A percentile compares a stretch with the other conserved stretches of the same genome.
Conservation (phyloP, 176 grass and related monocot species). For the Lolium perenne region DNA sequence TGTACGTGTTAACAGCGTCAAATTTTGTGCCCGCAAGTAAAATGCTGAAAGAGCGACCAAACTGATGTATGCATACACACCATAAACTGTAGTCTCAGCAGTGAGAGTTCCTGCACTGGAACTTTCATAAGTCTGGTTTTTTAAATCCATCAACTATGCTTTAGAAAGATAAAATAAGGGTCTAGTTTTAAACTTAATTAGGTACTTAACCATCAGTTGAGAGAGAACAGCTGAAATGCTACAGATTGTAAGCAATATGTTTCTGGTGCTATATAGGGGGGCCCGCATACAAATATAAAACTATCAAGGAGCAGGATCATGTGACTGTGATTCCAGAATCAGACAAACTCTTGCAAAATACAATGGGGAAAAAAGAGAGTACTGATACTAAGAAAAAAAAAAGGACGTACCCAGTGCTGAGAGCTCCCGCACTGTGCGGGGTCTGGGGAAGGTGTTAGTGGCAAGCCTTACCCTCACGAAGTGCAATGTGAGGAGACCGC, state of each 20-base stretch:
- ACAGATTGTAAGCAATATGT: not conserved
- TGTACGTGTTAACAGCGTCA: no score
- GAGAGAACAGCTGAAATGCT: not conserved
- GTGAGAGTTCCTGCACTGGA: not conserved
- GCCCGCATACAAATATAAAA: not conserved
- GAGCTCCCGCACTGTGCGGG: no score
- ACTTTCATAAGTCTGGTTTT: slow-evolving; percentile 11
- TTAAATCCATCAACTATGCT: not conserved
- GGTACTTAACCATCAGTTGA: not conserved
- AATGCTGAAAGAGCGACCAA: slow-evolving; percentile 23
- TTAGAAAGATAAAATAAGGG: not conserved
- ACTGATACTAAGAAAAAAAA: not conserved
- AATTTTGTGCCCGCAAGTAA: slow-evolving; percentile 16
- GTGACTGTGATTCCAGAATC: not conserved
- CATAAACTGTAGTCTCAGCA: slow-evolving; percentile 38
- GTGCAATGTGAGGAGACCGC: no score
- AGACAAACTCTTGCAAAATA: not conserved
- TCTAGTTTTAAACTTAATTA: not conserved
- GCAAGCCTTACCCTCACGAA: no score
- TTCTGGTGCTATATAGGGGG: not conserved
- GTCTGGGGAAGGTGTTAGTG: no score
- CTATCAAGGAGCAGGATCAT: not conserved
- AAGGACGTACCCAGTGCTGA: no score
- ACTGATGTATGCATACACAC: slow-evolving; percentile 20
- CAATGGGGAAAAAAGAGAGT: not conserved